These are phyloP conservation scores for Gentiana dahurica DNA, from an alignment of 257 asterid genomes.

Conservation along the genomic window DNA sequence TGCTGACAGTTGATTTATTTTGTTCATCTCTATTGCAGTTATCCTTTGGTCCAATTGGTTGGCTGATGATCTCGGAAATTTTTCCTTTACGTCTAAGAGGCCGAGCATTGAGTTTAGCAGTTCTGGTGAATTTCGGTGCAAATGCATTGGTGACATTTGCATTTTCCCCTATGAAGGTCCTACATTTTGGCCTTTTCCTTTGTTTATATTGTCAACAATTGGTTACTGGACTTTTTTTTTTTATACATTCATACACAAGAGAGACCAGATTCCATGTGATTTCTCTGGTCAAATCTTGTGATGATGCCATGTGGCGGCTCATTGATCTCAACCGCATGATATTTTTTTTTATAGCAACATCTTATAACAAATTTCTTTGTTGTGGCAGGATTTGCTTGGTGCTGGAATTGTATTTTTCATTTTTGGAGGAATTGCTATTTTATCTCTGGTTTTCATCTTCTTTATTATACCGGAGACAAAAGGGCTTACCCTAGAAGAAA, in stretches of 20 bases:
- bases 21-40: slow-evolving; percentile 35
- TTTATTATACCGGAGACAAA: slow-evolving; percentile 82
- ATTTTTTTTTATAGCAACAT: no score
- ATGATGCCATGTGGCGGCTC: no score
- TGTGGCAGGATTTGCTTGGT: slow-evolving; percentile 67
- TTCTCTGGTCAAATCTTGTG: no score
- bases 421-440: slow-evolving; percentile 70
- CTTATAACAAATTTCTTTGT: not conserved
- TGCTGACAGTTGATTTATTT: no score
- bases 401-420: slow-evolving; percentile 72
- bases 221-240: not conserved
- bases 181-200: not conserved
- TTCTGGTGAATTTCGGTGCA: slow-evolving; percentile 74
- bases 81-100: slow-evolving; percentile 91
- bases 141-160: slow-evolving; percentile 91
- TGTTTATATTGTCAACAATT: not conserved
- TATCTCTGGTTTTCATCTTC: slow-evolving; percentile 71
- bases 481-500: slow-evolving; percentile 94
- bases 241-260: no score
- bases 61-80: slow-evolving; percentile 94
- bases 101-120: slow-evolving; percentile 83
- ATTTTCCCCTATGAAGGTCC: slow-evolving; percentile 85
- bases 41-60: slow-evolving; percentile 97
- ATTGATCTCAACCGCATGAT: no score
- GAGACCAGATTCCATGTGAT: no score